Base-by-base conservation (phyloP, 495 filamentous ascomycete species). In the Cryomyces minteri region DNA sequence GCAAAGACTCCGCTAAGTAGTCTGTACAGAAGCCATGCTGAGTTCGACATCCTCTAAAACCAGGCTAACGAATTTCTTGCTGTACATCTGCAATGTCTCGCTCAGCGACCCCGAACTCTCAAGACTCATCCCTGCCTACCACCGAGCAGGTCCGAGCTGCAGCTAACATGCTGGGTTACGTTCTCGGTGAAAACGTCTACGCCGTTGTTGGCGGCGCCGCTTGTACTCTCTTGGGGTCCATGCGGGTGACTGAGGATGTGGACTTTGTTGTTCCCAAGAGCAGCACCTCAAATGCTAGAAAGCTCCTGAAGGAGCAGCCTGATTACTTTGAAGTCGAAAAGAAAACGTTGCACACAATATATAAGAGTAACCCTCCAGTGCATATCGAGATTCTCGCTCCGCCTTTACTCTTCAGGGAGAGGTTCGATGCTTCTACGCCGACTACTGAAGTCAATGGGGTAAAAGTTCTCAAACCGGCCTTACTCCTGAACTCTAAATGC, bases 121-220 rank as follows among this genome's bases (percentile, higher is more conserved):
- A 38, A 14, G 18, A 25, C 18, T 25, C 18, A 25, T 38, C 34
- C 34, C 9, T 10, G 34, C 34, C 34, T 10, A 38, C 34, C 9
- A 9, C 12, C 34, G 34, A 9, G 12, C 34, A 38, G 34, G 12
- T 38, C 3, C 34, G 34, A 10, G 34, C 34, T 3, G 34, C 34
- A 38, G 34, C 34, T 38, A 9, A 38, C 9, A 14, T 14, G 12
- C 34, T 38, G 9, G 34, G 46, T n/a, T 31, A 49, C 9, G 12
- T 31, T 29, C 43, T 49, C 6, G 43, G 43, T 8, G 29, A 44
- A 30, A 14, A 11, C n/a, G 32, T 31, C 28, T 49, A 49, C 32
- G 47, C 47, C 10, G 38, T 49, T 40, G 44, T 49, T 25, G 47
- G 47, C n/a, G 47, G 47, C n/a, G 47, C 47, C 12, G 47, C n/a